phyloP scores from a whole-genome alignment of 805 yeast genomes.

The Ogataea parapolymorpha region DNA sequence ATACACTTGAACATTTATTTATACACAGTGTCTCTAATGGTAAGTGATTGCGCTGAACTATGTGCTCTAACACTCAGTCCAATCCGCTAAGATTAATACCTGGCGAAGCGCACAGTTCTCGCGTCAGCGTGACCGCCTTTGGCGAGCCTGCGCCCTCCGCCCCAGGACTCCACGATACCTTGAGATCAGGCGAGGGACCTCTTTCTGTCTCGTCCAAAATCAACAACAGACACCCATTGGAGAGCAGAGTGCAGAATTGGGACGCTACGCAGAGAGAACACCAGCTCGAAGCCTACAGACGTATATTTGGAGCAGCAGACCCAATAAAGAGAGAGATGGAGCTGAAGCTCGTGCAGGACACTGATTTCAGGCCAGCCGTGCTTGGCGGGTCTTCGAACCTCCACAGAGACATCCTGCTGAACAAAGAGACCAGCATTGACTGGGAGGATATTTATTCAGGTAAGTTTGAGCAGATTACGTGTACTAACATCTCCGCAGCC shows the following conservation, averaged over 20 bases:
- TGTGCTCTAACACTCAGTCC: conserved; percentile 31
- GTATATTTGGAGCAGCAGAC: conserved; percentile 88
- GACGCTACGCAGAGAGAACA: conserved; percentile 68
- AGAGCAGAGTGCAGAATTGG: conserved; percentile 74
- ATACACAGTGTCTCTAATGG: conserved; percentile 2
- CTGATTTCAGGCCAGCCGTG: conserved; percentile 64
- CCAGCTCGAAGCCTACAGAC: conserved; percentile 72
- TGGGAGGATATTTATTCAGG: conserved; percentile 91
- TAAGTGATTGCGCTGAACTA: background rate
- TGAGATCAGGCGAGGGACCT: conserved; percentile 66
- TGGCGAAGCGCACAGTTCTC: conserved; percentile 39
- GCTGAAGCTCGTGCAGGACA: conserved; percentile 61
- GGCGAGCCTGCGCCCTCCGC: conserved; percentile 62
- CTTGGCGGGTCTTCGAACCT: conserved; percentile 54
- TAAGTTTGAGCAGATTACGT: conserved; percentile 15
- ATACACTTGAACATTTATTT: background rate
- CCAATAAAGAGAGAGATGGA: conserved; percentile 94
- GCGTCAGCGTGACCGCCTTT: conserved; percentile 49
- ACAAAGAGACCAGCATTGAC: conserved; percentile 73
- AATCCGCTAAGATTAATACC: conserved; percentile 51
- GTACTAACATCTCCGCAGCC: conserved; percentile 28
- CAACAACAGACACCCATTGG: conserved; percentile 84
- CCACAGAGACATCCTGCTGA: conserved; percentile 66
- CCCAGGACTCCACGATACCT: conserved; percentile 66
- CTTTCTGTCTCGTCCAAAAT: conserved; percentile 54